Percentiles rank a stretch among this genome's conserved stretches.
phyloP scores from a whole-genome alignment of 2,329 filamentous ascomycete species.

The Cladosporium cucumerinum region DNA sequence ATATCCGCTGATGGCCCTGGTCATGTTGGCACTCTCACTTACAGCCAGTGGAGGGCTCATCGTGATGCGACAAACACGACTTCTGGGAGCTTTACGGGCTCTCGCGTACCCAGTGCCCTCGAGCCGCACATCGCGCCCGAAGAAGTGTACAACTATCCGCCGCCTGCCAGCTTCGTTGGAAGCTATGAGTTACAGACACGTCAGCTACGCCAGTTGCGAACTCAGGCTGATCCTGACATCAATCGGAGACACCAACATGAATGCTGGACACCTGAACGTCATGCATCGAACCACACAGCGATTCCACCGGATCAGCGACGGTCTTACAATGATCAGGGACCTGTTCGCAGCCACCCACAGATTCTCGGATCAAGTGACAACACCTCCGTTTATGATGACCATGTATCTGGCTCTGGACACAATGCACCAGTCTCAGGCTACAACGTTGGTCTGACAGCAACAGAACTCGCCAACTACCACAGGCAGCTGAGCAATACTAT shows the following conservation, averaged over 20 bases:
- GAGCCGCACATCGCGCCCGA: not conserved
- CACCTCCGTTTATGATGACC: not conserved
- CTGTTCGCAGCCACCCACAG: not conserved
- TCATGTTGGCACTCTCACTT: slow-evolving; percentile 26
- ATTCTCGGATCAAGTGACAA: not conserved
- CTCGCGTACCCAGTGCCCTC: not conserved
- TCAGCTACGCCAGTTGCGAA: not conserved
- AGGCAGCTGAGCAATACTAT: slow-evolving; percentile 1
- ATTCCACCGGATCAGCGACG: not conserved
- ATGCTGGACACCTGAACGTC: too few species aligned
- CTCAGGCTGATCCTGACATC: not conserved
- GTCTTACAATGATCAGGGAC: not conserved
- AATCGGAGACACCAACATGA: not conserved
- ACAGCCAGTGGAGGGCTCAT: slow-evolving; percentile 27
- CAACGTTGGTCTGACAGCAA: slow-evolving; percentile 8
- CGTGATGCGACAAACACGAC: not conserved
- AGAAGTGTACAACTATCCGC: not conserved
- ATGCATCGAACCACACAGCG: not conserved
- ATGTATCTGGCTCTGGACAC: not conserved
- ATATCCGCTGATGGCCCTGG: slow-evolving; percentile 21
- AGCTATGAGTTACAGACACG: not conserved
- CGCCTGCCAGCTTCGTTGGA: not conserved
- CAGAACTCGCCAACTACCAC: slow-evolving; percentile 6
- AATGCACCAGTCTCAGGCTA: not conserved
- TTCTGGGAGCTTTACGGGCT: not conserved